These are phyloP conservation scores for Cyclotella choctawhatcheeana DNA, from an alignment of 108 stramenopile genomes.

Conservation along the genomic window DNA sequence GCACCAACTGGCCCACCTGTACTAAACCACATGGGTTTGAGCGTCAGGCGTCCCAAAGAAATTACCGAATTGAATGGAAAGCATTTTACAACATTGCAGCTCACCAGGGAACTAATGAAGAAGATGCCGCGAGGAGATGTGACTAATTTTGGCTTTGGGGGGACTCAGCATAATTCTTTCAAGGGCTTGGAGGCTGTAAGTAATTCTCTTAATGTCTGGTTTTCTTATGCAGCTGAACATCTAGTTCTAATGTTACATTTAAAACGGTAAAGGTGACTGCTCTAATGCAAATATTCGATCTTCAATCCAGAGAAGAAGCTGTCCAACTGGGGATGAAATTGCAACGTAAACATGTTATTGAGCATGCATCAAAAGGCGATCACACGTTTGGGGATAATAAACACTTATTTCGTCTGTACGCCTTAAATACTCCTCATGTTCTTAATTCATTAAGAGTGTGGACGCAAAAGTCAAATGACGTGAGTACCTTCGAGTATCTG, in stretches of 20 bases:
- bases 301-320: slow-evolving; percentile 36
- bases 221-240: not conserved
- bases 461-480: slow-evolving; percentile 26
- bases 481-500: not conserved
- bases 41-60: slow-evolving; percentile 22
- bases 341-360: slow-evolving; percentile 37
- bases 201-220: not conserved
- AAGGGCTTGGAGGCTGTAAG: slow-evolving; percentile 39
- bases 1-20: slow-evolving; percentile 34
- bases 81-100: slow-evolving; percentile 38
- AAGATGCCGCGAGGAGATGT: slow-evolving; percentile 39
- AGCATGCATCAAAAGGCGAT: slow-evolving; percentile 38
- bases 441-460: slow-evolving; percentile 66
- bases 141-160: slow-evolving; percentile 13
- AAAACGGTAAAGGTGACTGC: slow-evolving; percentile 25
- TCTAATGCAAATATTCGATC: slow-evolving; percentile 19
- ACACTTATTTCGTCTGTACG: slow-evolving; percentile 51
- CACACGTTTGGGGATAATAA: slow-evolving; percentile 47
- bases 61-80: slow-evolving; percentile 43
- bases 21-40: slow-evolving; percentile 22
- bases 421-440: slow-evolving; percentile 46
- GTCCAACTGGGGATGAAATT: slow-evolving; percentile 37
- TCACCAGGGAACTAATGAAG: slow-evolving; percentile 42
- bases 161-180: slow-evolving; percentile 45
- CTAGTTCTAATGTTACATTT: not conserved